A percentile compares a stretch with the other conserved stretches of the same genome.
Conservation (phyloP, 805 yeast species). For the Kodamaea leandrae region DNA sequence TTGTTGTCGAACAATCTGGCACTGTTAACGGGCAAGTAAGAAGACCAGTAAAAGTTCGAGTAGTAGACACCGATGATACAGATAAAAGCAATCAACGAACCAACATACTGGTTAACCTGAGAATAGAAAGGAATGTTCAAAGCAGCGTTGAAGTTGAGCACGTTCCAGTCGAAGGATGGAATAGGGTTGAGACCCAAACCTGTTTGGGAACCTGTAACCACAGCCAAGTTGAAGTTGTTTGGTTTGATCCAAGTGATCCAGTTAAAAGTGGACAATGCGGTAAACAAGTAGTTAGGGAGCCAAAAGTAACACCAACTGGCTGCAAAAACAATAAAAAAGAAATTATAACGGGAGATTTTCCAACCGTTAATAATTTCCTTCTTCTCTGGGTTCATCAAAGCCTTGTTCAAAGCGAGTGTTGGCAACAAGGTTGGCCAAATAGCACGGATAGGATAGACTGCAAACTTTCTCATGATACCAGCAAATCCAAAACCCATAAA, state of each 20-base stretch:
- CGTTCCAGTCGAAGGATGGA: constrained; percentile 30
- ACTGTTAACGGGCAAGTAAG: constrained; percentile 25
- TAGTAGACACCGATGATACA: constrained; percentile 27
- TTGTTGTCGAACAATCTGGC: constrained; percentile 23
- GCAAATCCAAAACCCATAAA: constrained; percentile 33
- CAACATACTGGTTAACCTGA: constrained; percentile 24
- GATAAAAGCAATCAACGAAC: constrained; percentile 23
- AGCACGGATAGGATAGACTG: constrained; percentile 49
- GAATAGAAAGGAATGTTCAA: constrained; percentile 26
- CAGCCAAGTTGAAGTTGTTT: constrained; percentile 22
- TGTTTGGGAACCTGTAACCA: constrained; percentile 21
- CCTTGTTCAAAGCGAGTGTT: constrained; percentile 28
- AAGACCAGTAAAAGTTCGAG: constrained; percentile 28
- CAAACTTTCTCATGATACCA: constrained; percentile 29
- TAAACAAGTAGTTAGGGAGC: constrained; percentile 28
- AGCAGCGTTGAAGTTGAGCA: constrained; percentile 15
- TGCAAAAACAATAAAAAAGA: constrained; percentile 16
- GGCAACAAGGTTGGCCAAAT: constrained; percentile 50
- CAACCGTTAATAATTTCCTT: constrained; percentile 32
- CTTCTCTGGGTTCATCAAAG: constrained; percentile 24
- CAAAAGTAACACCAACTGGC: constrained; percentile 27
- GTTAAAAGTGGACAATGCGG: constrained; percentile 26
- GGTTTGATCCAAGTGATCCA: constrained; percentile 35
- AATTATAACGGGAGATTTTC: constrained; percentile 26
- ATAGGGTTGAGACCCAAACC: constrained; percentile 34